phyloP scores from a whole-genome alignment of 1,284 basidiomycete species.

The Coriolopsis trogii region DNA sequence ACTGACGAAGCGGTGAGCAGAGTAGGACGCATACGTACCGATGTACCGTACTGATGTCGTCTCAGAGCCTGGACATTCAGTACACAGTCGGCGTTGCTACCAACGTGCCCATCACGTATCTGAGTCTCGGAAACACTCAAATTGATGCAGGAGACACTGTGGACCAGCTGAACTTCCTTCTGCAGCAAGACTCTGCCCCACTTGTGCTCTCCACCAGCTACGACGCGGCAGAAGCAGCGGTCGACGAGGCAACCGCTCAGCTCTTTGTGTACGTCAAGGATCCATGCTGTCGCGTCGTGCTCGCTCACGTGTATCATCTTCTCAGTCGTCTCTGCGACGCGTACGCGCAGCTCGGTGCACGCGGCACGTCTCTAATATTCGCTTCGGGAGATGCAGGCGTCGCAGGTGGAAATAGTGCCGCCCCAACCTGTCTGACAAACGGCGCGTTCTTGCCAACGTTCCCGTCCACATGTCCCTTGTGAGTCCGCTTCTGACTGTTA shows the following conservation, averaged over 20 bases:
- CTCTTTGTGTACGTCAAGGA: no score
- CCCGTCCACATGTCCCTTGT: no score
- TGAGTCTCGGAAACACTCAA: not conserved
- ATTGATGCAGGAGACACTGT: not conserved
- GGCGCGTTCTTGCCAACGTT: no score
- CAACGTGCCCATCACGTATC: slow-evolving; percentile 34
- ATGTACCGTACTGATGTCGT: not conserved
- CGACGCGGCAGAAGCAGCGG: no score
- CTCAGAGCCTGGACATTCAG: slow-evolving; percentile 56
- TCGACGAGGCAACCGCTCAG: no score
- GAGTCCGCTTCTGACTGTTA: no score
- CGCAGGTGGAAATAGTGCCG: no score
- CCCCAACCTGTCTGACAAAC: no score
- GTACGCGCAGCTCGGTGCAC: slow-evolving; percentile 49
- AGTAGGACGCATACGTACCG: slow-evolving; percentile 6
- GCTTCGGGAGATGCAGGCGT: slow-evolving; percentile 70
- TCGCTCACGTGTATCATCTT: no score
- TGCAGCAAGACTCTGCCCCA: not conserved
- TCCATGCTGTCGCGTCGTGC: no score
- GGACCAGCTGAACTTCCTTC: not conserved
- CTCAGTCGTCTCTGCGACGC: slow-evolving; percentile 21
- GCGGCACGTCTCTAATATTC: slow-evolving; percentile 62
- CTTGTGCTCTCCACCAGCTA: not conserved
- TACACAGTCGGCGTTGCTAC: slow-evolving; percentile 62
- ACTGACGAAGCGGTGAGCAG: slow-evolving; percentile 46